Conservation (phyloP, 1,284 basidiomycete genomes). For the Ganoderma leucocontextum region DNA sequence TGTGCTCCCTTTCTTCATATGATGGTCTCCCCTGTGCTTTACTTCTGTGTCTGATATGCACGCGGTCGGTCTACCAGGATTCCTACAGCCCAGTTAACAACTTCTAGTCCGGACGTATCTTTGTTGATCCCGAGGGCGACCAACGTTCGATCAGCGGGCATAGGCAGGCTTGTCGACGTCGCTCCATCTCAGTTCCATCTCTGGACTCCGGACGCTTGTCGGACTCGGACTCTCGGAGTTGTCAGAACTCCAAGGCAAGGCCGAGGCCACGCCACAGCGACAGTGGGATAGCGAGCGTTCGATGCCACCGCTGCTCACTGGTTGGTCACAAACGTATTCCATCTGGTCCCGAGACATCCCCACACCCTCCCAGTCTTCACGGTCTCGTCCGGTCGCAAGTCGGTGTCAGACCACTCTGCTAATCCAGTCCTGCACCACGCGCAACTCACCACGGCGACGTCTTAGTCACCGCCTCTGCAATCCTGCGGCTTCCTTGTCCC, state of each 20-base stretch:
- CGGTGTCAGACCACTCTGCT: slow-evolving; percentile 14
- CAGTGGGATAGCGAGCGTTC: slow-evolving; percentile 25
- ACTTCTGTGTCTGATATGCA: slow-evolving; percentile 17
- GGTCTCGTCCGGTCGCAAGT: slow-evolving; percentile 18
- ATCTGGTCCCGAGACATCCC: slow-evolving; percentile 26
- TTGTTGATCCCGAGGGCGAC: slow-evolving; percentile 1
- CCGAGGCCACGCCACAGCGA: slow-evolving; percentile 15
- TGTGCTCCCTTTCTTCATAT: slow-evolving; percentile 26
- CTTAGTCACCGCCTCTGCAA: slow-evolving; percentile 26
- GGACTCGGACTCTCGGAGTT: slow-evolving; percentile 4
- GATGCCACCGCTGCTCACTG: not conserved
- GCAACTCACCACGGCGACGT: slow-evolving; percentile 21
- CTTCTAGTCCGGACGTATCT: not conserved
- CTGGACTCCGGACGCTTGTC: not conserved
- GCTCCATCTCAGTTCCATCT: not conserved
- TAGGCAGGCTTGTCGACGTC: not conserved
- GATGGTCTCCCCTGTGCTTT: slow-evolving; percentile 16
- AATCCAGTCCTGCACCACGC: slow-evolving; percentile 19
- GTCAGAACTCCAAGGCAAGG: not conserved
- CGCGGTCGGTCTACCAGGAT: not conserved
- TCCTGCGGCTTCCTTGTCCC: not conserved
- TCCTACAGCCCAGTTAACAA: not conserved
- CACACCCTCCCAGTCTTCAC: slow-evolving; percentile 8
- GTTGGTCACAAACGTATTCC: slow-evolving; percentile 14
- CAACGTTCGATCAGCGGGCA: slow-evolving; percentile 2